Conservation (phyloP, 805 yeast genomes). For the Clavispora carvajalis region DNA sequence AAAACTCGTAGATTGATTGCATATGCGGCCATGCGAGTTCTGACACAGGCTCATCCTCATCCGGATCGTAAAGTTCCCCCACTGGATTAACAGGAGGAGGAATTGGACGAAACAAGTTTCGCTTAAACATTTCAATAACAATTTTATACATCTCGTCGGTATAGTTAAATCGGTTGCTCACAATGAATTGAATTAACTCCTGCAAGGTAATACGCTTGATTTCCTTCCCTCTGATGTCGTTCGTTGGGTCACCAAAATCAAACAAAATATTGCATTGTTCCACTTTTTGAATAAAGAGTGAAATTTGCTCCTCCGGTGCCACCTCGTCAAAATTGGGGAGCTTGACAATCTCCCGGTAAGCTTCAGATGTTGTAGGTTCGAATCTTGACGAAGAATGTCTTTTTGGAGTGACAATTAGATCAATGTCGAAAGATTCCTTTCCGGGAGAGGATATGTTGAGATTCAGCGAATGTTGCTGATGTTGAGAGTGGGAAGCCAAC, state of each 20-base stretch:
- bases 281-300: constrained; percentile 77
- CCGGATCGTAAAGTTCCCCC: constrained; percentile 95
- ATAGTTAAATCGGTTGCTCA: constrained; percentile 74
- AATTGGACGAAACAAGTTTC: constrained; percentile 87
- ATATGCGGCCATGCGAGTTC: constrained; percentile 99
- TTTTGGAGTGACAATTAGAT: constrained; percentile 72
- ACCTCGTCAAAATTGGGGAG: constrained; percentile 88
- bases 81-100: constrained; percentile 98
- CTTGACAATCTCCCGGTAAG: constrained; percentile 49
- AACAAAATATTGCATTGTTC: constrained; percentile 94
- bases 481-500: constrained; percentile 13
- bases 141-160: constrained; percentile 88
- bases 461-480: constrained; percentile 36
- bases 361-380: constrained; percentile 56
- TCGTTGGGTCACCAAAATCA: constrained; percentile 90
- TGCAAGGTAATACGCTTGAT: constrained; percentile 80
- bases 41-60: constrained; percentile 96
- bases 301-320: constrained; percentile 68
- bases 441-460: constrained; percentile 56
- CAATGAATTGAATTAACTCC: constrained; percentile 84
- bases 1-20: constrained; percentile 94
- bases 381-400: constrained; percentile 91
- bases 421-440: constrained; percentile 67
- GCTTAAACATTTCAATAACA: constrained; percentile 84
- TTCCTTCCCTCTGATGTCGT: constrained; percentile 89